Evolutionary conservation across 2,329 filamentous ascomycete species (phyloP).

Genomic region (Colletotrichum sp.): DNA sequence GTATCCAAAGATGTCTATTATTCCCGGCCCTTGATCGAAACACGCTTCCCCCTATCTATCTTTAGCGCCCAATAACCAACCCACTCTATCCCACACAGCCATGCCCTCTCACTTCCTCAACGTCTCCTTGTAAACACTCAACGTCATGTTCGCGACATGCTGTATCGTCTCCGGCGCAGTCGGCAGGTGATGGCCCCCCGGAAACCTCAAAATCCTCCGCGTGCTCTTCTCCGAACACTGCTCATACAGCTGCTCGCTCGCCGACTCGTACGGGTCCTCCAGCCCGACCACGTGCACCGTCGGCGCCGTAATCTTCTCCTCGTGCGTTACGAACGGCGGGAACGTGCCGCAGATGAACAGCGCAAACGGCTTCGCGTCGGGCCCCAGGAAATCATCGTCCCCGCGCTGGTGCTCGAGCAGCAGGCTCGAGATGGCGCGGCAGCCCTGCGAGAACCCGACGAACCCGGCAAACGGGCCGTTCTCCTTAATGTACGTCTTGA

Average conservation of each 20-base stretch:
- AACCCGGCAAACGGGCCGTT: slow-evolving; percentile 15
- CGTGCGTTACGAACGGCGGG: slow-evolving; percentile 5
- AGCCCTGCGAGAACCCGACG: slow-evolving; percentile 16
- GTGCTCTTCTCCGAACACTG: not conserved
- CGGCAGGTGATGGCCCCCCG: slow-evolving; percentile 9
- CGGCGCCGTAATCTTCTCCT: slow-evolving; percentile 1
- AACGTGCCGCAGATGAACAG: slow-evolving; percentile 16
- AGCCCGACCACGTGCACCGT: slow-evolving; percentile 12
- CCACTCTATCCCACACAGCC: not conserved
- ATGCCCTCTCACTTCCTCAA: not conserved
- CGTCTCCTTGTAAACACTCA: slow-evolving; percentile 2
- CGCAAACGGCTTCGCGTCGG: not conserved
- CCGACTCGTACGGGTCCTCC: not conserved
- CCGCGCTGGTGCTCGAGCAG: slow-evolving; percentile 15
- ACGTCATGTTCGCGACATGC: not conserved
- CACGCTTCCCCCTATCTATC: not conserved
- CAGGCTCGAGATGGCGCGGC: slow-evolving; percentile 8
- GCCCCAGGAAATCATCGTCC: not conserved
- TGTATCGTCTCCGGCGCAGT: slow-evolving; percentile 7
- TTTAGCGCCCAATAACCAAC: not conserved
- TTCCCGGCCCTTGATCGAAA: not conserved
- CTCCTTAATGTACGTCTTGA: slow-evolving; percentile 10
- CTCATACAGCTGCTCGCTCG: slow-evolving; percentile 7
- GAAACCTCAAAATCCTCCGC: slow-evolving; percentile 2
- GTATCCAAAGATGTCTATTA: not conserved